phyloP scores from a whole-genome alignment of 495 filamentous ascomycete species.

The Mytilinidion resinicola region DNA sequence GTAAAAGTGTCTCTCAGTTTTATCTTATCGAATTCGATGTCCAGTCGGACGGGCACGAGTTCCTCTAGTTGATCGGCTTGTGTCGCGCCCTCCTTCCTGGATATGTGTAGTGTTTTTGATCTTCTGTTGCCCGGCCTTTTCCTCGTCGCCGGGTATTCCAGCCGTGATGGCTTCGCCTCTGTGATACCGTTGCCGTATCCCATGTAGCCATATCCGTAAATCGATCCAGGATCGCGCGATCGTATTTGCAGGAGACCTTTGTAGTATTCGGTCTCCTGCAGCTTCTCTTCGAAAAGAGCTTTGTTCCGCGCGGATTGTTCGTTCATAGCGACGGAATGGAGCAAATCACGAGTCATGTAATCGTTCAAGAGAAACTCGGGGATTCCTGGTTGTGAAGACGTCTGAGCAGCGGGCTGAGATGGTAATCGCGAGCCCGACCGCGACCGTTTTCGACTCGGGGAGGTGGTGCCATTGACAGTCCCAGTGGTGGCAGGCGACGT shows the following conservation, averaged over 20 bases:
- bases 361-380: constrained; percentile 62
- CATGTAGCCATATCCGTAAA: constrained; percentile 77
- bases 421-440: constrained; percentile 49
- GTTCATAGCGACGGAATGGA: constrained; percentile 58
- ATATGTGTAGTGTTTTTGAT: constrained; percentile 61
- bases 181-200: constrained; percentile 85
- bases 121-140: constrained; percentile 67
- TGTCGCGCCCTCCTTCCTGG: constrained; percentile 67
- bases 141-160: constrained; percentile 71
- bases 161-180: constrained; percentile 48
- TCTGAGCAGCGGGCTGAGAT: constrained; percentile 33
- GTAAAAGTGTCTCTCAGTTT: constrained; percentile 97
- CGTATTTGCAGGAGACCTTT: constrained; percentile 45
- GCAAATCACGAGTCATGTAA: constrained; percentile 69
- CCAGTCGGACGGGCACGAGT: constrained; percentile 81
- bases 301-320: constrained; percentile 34
- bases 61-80: constrained; percentile 89
- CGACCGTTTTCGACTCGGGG: constrained; percentile 52
- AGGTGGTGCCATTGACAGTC: constrained; percentile 39
- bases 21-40: constrained; percentile 93
- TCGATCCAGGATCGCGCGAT: constrained; percentile 49
- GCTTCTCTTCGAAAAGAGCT: constrained; percentile 38
- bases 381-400: constrained; percentile 22
- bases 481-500: constrained; percentile 9
- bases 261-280: constrained; percentile 49